Evolutionary conservation across 805 yeast species (phyloP), one percentile per base, ranked within the genome.

Genomic region (Wickerhamomyces ciferrii): DNA sequence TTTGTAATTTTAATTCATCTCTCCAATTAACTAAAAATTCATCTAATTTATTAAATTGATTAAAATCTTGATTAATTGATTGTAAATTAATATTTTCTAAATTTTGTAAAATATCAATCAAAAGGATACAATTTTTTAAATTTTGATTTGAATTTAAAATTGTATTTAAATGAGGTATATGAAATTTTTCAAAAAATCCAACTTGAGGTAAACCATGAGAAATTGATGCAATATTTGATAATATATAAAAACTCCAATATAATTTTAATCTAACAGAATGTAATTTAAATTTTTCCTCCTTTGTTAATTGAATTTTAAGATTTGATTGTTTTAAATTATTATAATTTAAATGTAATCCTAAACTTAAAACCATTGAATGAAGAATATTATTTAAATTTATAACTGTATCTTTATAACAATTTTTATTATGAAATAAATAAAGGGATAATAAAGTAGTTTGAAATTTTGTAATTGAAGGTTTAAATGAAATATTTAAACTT

Each of bases 171-270:
- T 66, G 57, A 32, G 65, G 62, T 19, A 74, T 70, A 14, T 53
- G 57, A 34, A 51, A 49, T 21, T 50, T 47, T 9, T 53, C 53
- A 24, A 57, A 57, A 43, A 58, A 53, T 2, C 49, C 51, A 45
- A 50, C 43, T 18, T 55, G 56, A 37, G 61, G 57, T 35, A 58
- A 42, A 8, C 64, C 64, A 51, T 51, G 56, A 36, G 47, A 41
- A 35, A 48, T 38, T 34, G 50, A 43, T 37, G 62, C 48, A 17
- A 55, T 40, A 14, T 48, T 47, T n/a, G 55, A 50, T 24, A 72
- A 53, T n/a, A 70, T 64, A 36, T 63, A 62, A 48, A 62, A 68
- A 46, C 70, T 66, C 79, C 79, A 74, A 49, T 65, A 74, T 10
- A 74, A 50, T 46, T 70, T 72, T 35, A 72, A 54, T 50, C 76